Evolutionary conservation across 495 filamentous ascomycete species (phyloP), one percentile per base, ranked within the genome.

Genomic region (Penicillium daleae): DNA sequence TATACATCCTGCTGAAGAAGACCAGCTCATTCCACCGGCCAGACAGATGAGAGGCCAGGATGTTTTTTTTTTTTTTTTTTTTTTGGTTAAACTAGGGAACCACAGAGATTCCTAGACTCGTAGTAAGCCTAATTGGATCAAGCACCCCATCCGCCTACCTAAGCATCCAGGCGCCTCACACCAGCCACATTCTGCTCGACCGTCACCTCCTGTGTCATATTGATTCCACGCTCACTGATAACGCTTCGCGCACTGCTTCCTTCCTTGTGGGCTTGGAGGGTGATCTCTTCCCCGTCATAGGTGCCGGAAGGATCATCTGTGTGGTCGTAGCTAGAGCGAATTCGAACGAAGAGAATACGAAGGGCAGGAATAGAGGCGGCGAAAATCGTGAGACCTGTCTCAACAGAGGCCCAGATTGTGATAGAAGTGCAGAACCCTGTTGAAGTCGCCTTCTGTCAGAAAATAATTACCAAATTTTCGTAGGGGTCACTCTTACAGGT

Each of bases 291-390:
- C 12, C 42, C 42, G 3, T 46, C 21, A 21, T 46, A 46, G 42
- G 8, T 22, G 19, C 19, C 10, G n/a, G 42, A 57, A 13, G 42
- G 54, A 2, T 57, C 37, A 26, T 26, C 37, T 10, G 44, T 24
- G 31, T 56, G 31, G n/a, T 56, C 39, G 46, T 69, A 69, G 57
- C 52, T 64, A 35, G 66, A 69, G 9, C 57, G 57, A 54, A 69
- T 64, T 9, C 64, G 60, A 10, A 60, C 26, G 22, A 66, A 35
- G 22, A 69, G 54, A 19, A 66, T 44, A 15, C 65, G 61, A 19
- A 73, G 67, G 44, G 65, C 48, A n/a, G 66, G 67, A 19, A 73
- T 73, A 0, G 67, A 73, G 29, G 67, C 60, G 22, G 65, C 67
- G 35, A 68, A 68, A 22, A 73, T 68, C 1, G 70, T 70, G 7